A percentile compares a stretch with the other conserved stretches of the same genome.
These are phyloP conservation scores for Saccharomycopsis capsularis DNA, from an alignment of 805 yeast genomes.

Conservation along the genomic window DNA sequence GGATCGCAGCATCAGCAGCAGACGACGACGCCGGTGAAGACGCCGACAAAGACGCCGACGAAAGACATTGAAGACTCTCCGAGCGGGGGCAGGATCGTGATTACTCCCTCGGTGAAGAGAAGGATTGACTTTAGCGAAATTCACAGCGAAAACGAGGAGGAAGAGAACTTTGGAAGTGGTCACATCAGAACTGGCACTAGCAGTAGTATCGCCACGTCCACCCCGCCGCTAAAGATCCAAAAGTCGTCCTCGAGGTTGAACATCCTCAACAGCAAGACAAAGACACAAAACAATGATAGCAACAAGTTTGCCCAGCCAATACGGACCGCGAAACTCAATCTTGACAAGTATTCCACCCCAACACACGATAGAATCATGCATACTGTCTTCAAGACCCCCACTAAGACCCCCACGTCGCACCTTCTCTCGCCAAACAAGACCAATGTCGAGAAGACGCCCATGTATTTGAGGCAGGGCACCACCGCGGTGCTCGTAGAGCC, in stretches of 20 bases:
- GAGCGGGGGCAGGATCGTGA: neutral
- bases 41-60: slow-evolving; percentile 7
- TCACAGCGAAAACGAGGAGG: slow-evolving; percentile 11
- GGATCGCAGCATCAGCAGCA: too few relatives aligned
- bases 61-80: slow-evolving; percentile 19
- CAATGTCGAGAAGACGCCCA: slow-evolving; percentile 9
- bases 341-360: slow-evolving; percentile 8
- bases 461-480: slow-evolving; percentile 12
- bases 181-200: too few relatives aligned
- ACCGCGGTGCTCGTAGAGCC: neutral
- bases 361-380: slow-evolving; percentile 8
- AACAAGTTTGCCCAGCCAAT: neutral
- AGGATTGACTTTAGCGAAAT: slow-evolving; percentile 9
- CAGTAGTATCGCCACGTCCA: too few relatives aligned
- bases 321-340: neutral
- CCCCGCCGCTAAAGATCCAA: too few relatives aligned
- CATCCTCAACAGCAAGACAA: neutral
- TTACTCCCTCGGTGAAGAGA: slow-evolving; percentile 13
- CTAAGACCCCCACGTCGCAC: slow-evolving; percentile 1
- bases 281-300: neutral
- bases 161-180: neutral
- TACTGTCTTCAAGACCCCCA: neutral
- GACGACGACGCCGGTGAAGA: neutral
- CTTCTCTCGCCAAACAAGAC: neutral
- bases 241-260: neutral